Conservation (phyloP, 2,329 filamentous ascomycete species). For the Lasiodiplodia gonubiensis region DNA sequence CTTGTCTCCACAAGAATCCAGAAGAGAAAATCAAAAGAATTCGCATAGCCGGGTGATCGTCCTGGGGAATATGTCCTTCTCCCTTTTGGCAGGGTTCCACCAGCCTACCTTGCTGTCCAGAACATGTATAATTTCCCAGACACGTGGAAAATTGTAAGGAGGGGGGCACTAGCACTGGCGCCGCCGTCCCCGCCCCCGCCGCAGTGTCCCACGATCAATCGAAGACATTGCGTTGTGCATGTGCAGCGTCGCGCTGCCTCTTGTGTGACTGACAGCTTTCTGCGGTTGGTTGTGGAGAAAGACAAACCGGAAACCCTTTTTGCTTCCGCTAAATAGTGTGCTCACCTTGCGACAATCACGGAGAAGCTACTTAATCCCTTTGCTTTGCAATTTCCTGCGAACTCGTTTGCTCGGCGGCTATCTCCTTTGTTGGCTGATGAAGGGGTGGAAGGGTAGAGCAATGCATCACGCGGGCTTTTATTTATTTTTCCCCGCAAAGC, state of each 20-base stretch:
- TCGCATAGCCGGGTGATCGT: neutral
- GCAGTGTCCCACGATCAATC: neutral
- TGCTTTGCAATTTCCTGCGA: neutral
- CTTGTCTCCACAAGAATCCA: neutral
- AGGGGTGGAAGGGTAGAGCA: neutral
- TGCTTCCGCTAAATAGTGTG: neutral
- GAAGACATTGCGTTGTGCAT: neutral
- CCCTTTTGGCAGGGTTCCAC: neutral
- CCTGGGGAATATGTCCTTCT: neutral
- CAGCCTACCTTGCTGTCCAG: neutral
- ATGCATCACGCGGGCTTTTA: neutral
- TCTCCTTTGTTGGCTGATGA: neutral
- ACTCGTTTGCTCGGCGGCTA: neutral
- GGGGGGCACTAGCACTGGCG: neutral
- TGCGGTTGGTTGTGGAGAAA: neutral
- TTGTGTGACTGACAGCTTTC: neutral
- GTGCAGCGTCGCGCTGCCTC: neutral
- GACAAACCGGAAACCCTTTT: neutral
- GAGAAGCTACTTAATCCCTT: neutral
- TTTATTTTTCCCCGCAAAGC: neutral
- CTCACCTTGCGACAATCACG: conserved; percentile 3
- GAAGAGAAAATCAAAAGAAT: neutral
- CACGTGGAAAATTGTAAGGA: conserved; percentile 23
- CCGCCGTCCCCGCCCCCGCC: neutral
- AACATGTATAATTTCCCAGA: neutral